phyloP scores from a whole-genome alignment of 2,329 filamentous ascomycete species.

The Acephala macrosclerotiorum region DNA sequence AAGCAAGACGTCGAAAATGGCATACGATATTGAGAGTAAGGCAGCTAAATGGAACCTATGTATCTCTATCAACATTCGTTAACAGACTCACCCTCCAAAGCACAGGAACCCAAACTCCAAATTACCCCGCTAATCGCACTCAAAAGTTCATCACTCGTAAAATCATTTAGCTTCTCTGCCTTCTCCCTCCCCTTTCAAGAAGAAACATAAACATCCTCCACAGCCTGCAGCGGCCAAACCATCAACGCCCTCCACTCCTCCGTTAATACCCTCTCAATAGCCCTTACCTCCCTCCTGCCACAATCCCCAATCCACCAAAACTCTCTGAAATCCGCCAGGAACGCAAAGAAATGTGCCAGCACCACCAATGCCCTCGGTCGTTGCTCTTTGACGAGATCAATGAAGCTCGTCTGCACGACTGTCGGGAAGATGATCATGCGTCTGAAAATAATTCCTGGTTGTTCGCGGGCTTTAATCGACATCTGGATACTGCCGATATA shows the following conservation, averaged over 20 bases:
- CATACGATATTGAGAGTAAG: no score
- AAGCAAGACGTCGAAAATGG: no score
- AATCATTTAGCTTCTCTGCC: no score
- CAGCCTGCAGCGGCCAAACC: constrained; percentile 28
- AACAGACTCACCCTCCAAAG: no score
- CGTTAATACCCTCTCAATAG: constrained; percentile 24
- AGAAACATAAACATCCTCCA: constrained; percentile 19
- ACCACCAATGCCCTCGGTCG: constrained; percentile 34
- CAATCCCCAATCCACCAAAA: constrained; percentile 45
- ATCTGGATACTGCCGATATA: constrained; percentile 30
- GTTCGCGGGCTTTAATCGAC: constrained; percentile 19
- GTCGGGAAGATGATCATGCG: constrained; percentile 29
- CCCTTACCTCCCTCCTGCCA: constrained; percentile 30
- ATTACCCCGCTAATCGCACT: not conserved
- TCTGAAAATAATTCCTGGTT: constrained; percentile 15
- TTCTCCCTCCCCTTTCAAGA: not conserved
- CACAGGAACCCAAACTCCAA: no score
- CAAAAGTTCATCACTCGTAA: no score
- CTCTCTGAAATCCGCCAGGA: constrained; percentile 43
- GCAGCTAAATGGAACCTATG: no score
- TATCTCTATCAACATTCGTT: no score
- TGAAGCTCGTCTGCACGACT: constrained; percentile 20
- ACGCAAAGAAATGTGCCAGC: constrained; percentile 45
- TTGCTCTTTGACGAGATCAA: constrained; percentile 28
- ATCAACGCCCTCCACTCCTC: constrained; percentile 30